Base-by-base conservation (phyloP, 2,329 filamentous ascomycete genomes). In the Fusarium sp. region DNA sequence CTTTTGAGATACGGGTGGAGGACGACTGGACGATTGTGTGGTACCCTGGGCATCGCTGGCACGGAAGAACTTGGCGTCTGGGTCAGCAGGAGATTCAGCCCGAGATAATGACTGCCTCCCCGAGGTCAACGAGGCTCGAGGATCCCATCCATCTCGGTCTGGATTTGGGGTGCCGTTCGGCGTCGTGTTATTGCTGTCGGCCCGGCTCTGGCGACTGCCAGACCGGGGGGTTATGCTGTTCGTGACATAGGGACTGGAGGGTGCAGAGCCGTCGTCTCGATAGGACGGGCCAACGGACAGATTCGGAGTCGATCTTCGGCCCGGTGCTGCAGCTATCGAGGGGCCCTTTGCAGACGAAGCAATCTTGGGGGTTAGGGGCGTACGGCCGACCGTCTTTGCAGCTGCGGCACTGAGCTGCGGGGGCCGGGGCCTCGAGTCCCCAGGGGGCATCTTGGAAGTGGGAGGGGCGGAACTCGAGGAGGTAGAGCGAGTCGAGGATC, bases 151-250 rank as follows among this genome's bases (percentile, higher is more conserved):
- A 63, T 88, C 74, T 50, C 79, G 78, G 12, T 87, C 85, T 1
- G 77, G 76, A 51, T 80, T 87, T 6, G 90, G 89, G 1, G 89
- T 92, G 60, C 84, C 86, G 66, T 80, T 88, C 4, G 93, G 91
- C 2, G 94, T 94, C 34, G 87, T 88, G 62, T 85, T 87, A 28
- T 87, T 81, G 78, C 91, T 94, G 77, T 93, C 90, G 61, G 90
- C 88, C 71, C 94, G 90, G 72, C 85, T 90, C 78, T 90, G 93
- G 66, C 94, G 88, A 51, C 90, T 85, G 9, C 91, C 92, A 9
- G 94, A 94, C 70, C 94, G 89, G 53, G 94, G 93, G 4, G 94
- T 97, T 77, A 94, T 83, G 78, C 93, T 94, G 78, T 82, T 87
- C 79, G 80, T 89, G 46, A 94, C 81, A 73, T 88, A 88, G 53